Percentiles rank a stretch among this genome's conserved stretches.
These are phyloP conservation scores for Aspergillus flavus DNA, from an alignment of 2,329 filamentous ascomycete species.

Conservation along the genomic window DNA sequence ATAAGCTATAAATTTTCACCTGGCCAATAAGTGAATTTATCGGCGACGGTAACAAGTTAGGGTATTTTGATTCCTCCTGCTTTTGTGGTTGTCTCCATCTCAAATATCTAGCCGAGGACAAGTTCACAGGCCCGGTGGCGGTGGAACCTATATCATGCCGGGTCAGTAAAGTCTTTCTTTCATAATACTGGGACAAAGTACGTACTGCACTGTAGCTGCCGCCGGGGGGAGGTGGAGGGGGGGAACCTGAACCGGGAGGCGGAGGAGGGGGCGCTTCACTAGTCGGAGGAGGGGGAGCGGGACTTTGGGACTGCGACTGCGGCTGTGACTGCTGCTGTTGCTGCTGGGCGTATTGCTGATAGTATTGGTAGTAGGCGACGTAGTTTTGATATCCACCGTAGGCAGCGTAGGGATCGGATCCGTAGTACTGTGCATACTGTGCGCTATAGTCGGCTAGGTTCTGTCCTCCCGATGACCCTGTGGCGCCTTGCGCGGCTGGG, in stretches of 20 bases:
- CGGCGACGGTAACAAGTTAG: not conserved
- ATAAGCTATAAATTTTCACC: not conserved
- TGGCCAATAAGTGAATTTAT: not conserved
- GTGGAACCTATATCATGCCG: slow-evolving; percentile 17
- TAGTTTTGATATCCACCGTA: slow-evolving; percentile 87
- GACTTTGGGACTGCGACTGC: slow-evolving; percentile 42
- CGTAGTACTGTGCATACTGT: slow-evolving; percentile 83
- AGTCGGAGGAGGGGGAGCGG: slow-evolving; percentile 57
- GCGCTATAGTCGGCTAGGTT: slow-evolving; percentile 69
- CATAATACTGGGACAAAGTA: not conserved
- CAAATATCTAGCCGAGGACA: not conserved
- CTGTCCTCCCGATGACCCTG: slow-evolving; percentile 28
- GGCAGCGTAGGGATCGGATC: slow-evolving; percentile 79
- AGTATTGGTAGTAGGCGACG: slow-evolving; percentile 65
- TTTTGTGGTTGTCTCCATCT: not conserved
- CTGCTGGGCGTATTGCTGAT: slow-evolving; percentile 65
- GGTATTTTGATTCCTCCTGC: not conserved
- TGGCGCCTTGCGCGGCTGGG: slow-evolving; percentile 47
- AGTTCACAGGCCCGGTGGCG: slow-evolving; percentile 23
- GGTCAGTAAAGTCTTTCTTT: not conserved
- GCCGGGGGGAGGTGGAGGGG: slow-evolving; percentile 61
- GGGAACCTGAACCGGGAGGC: slow-evolving; percentile 62
- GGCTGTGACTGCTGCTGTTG: slow-evolving; percentile 41
- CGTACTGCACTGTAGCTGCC: slow-evolving; percentile 65
- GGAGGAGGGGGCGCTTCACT: slow-evolving; percentile 60